Conservation (phyloP, 108 stramenopile species). For the Fragilaria crotonensis region DNA sequence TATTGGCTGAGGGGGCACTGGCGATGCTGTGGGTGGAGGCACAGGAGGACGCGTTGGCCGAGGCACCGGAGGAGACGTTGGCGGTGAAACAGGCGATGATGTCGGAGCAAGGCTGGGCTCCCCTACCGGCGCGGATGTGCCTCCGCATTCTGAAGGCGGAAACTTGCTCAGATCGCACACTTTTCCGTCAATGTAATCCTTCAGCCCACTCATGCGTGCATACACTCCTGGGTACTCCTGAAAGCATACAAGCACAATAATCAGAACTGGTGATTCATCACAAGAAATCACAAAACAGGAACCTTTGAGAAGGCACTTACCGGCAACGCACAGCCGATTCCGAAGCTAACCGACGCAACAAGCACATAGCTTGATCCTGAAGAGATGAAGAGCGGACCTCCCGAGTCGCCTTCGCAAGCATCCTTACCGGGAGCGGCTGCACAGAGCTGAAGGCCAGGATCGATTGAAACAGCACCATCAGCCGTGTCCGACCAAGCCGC, state of each 20-base stretch:
- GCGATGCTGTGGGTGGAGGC: no score
- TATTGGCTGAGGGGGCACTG: no score
- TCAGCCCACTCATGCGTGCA: not conserved
- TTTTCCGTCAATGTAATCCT: constrained; percentile 1
- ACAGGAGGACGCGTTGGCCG: no score
- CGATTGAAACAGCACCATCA: not conserved
- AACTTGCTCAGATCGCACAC: constrained; percentile 8
- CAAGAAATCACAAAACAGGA: not conserved
- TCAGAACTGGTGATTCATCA: not conserved
- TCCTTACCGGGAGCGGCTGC: constrained; percentile 3
- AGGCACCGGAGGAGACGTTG: not conserved
- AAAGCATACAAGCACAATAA: not conserved
- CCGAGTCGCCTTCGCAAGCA: constrained; percentile 11
- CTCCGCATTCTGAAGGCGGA: not conserved
- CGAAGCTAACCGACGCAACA: not conserved
- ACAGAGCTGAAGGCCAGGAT: not conserved
- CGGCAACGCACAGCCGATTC: not conserved
- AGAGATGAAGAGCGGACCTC: constrained; percentile 3
- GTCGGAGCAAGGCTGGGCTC: not conserved
- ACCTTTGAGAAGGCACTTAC: not conserved
- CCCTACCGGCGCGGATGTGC: not conserved
- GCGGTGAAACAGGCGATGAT: not conserved
- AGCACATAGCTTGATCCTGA: not conserved
- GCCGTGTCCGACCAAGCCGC: not conserved
- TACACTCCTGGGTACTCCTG: constrained; percentile 10